These are phyloP conservation scores for Alternaria novae-zelandiae DNA, from an alignment of 2,329 filamentous ascomycete genomes.

Conservation along the genomic window DNA sequence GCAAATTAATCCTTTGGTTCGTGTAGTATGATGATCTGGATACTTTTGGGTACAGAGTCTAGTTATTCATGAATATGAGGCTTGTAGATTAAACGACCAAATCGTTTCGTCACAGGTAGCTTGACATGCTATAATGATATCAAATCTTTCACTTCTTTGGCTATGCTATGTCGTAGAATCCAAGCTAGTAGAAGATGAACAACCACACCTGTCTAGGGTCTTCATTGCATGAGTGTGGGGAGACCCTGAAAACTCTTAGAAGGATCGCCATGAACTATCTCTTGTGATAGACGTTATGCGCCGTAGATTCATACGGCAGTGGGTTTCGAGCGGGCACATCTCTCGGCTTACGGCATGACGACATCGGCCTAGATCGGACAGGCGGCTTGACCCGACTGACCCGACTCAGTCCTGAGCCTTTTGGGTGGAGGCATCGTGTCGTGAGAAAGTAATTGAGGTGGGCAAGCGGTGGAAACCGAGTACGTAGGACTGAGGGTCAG, in stretches of 20 bases:
- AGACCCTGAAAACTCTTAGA: neutral
- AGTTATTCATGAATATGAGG: neutral
- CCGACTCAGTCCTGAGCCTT: neutral
- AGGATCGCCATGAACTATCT: neutral
- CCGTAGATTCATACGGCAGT: neutral
- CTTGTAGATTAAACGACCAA: neutral
- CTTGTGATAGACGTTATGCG: neutral
- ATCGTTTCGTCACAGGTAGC: neutral
- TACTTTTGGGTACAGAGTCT: neutral
- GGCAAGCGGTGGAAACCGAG: neutral
- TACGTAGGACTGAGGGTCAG: neutral
- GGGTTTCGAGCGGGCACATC: neutral
- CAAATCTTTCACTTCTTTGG: neutral
- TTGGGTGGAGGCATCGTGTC: neutral
- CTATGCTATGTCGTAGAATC: neutral
- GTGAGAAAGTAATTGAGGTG: neutral
- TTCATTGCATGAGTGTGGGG: neutral
- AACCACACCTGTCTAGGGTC: neutral
- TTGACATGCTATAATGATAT: neutral
- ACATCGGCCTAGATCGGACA: neutral
- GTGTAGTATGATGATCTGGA: neutral
- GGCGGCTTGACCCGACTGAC: neutral
- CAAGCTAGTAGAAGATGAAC: neutral
- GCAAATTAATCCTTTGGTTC: neutral
- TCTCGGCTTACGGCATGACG: neutral